phyloP scores from a whole-genome alignment of 2,329 filamentous ascomycete genomes.

The Talaromyces atroroseus region DNA sequence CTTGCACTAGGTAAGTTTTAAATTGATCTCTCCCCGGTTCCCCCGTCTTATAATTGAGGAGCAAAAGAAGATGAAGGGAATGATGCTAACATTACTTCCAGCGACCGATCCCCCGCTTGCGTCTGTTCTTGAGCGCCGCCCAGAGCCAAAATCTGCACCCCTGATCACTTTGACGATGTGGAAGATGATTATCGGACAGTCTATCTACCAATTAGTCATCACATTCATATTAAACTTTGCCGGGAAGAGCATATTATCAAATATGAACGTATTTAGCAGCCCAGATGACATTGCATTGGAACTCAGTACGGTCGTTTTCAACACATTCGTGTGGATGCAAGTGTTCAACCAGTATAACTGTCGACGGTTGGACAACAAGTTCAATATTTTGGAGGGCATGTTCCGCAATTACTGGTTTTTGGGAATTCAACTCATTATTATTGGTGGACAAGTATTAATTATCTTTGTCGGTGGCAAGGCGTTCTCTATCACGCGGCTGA shows the following conservation, averaged over 20 bases:
- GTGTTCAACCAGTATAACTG: constrained; percentile 49
- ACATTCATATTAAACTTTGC: constrained; percentile 44
- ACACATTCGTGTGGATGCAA: constrained; percentile 45
- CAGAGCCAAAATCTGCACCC: constrained; percentile 42
- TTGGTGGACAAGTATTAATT: constrained; percentile 66
- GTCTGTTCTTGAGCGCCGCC: constrained; percentile 51
- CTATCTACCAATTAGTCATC: constrained; percentile 39
- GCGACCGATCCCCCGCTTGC: constrained; percentile 59
- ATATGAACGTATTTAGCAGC: constrained; percentile 29
- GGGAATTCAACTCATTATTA: constrained; percentile 59
- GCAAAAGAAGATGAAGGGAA: no score
- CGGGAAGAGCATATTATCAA: constrained; percentile 32
- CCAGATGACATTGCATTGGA: constrained; percentile 13
- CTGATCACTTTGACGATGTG: constrained; percentile 44
- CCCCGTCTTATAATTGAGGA: no score
- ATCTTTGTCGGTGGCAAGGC: constrained; percentile 64
- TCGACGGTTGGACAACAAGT: constrained; percentile 39
- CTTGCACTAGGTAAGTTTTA: constrained; percentile 46
- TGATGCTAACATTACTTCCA: constrained; percentile 7
- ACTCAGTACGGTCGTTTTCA: constrained; percentile 38
- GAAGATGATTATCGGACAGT: constrained; percentile 43
- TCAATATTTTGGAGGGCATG: constrained; percentile 43
- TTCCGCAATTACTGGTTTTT: constrained; percentile 46
- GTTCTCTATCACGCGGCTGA: constrained; percentile 58
- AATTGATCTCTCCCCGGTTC: neutral